These are phyloP conservation scores for Geotrichum candidum DNA, from an alignment of 1,139 yeast genomes.

Conservation along the genomic window DNA sequence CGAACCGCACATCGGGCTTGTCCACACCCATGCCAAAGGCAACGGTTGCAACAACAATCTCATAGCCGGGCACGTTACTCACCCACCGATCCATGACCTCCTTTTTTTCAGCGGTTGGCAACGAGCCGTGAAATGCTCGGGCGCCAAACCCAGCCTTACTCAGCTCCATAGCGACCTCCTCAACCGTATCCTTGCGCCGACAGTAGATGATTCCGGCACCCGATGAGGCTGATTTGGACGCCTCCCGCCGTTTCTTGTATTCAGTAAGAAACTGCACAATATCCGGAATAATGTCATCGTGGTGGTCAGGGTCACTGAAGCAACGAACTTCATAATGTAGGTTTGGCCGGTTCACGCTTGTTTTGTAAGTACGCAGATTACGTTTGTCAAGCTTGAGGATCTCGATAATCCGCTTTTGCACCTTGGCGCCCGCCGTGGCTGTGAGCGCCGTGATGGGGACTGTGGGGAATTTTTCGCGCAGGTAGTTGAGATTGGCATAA, in stretches of 20 bases:
- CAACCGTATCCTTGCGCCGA: slow-evolving; percentile 78
- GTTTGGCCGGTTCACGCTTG: slow-evolving; percentile 65
- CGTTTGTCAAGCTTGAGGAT: slow-evolving; percentile 23
- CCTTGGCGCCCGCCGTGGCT: slow-evolving; percentile 57
- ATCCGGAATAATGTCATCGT: slow-evolving; percentile 45
- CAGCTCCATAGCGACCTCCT: slow-evolving; percentile 58
- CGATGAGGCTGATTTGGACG: slow-evolving; percentile 17
- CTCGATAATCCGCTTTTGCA: slow-evolving; percentile 24
- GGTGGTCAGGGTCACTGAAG: slow-evolving; percentile 33
- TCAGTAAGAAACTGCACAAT: slow-evolving; percentile 48
- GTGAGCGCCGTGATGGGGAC: slow-evolving; percentile 83
- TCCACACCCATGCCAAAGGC: slow-evolving; percentile 98
- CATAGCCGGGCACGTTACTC: slow-evolving; percentile 24
- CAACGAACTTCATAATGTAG: slow-evolving; percentile 65
- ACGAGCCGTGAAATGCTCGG: slow-evolving; percentile 79
- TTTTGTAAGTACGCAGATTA: slow-evolving; percentile 19
- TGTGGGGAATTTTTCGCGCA: slow-evolving; percentile 61
- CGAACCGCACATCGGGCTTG: slow-evolving; percentile 85
- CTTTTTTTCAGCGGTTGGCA: slow-evolving; percentile 61
- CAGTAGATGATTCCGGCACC: slow-evolving; percentile 78
- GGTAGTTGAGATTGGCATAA: slow-evolving; percentile 63
- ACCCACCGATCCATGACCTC: slow-evolving; percentile 66
- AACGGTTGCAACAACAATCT: slow-evolving; percentile 58
- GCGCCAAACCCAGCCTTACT: slow-evolving; percentile 53
- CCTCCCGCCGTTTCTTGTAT: slow-evolving; percentile 37